A percentile compares a stretch with the other conserved stretches of the same genome.
Evolutionary conservation across 2,329 filamentous ascomycete species (phyloP).

Genomic region (Paracoccidioides lutzii): DNA sequence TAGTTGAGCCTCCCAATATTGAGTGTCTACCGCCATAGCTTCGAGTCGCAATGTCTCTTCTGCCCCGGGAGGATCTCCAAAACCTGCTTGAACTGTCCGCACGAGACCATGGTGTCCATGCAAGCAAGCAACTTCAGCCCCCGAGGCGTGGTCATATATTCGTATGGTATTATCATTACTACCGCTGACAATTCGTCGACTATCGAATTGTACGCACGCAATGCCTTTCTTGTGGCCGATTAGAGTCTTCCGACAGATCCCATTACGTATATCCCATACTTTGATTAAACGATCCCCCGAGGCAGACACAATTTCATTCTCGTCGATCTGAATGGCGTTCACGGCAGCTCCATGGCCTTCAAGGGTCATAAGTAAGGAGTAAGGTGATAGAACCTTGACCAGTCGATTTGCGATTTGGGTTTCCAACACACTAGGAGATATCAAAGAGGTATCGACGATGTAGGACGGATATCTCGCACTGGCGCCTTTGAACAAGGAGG

Average conservation of each 20-base stretch:
- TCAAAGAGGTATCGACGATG: constrained; percentile 38
- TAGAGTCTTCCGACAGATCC: constrained; percentile 62
- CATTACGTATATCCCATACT: constrained; percentile 80
- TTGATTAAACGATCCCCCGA: constrained; percentile 91
- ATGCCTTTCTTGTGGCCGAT: constrained; percentile 89
- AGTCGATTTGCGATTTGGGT: constrained; percentile 30
- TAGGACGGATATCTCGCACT: constrained; percentile 39
- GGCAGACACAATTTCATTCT: constrained; percentile 79
- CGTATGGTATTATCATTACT: constrained; percentile 94
- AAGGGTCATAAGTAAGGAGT: constrained; percentile 63
- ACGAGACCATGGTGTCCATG: constrained; percentile 73
- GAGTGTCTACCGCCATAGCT: constrained; percentile 58
- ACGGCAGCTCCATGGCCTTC: constrained; percentile 83
- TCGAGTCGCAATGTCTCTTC: constrained; percentile 59
- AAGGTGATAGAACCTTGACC: constrained; percentile 45
- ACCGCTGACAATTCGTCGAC: constrained; percentile 81
- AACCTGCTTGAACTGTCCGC: constrained; percentile 86
- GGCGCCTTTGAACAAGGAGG: constrained; percentile 29
- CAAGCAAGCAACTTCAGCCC: constrained; percentile 79
- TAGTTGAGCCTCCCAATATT: constrained; percentile 51
- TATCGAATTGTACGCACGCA: constrained; percentile 94
- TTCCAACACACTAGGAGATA: constrained; percentile 31
- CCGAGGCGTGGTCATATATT: constrained; percentile 78
- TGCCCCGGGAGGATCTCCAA: constrained; percentile 75
- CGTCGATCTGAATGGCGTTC: constrained; percentile 85